Conservation (phyloP, 306 rosid genomes). For the Urtica urens region DNA sequence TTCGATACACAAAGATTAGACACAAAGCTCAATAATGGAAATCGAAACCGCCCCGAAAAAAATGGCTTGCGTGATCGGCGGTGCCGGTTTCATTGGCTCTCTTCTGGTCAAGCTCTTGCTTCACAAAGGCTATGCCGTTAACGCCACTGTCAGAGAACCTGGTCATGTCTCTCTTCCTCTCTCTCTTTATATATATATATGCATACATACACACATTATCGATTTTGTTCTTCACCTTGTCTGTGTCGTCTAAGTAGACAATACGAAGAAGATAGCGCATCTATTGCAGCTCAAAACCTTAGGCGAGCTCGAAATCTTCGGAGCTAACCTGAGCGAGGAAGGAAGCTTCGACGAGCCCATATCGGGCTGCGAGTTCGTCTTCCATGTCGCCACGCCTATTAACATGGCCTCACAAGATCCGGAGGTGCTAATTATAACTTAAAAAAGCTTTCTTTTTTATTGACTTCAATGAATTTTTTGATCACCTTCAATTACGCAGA, state of each 20-base stretch:
- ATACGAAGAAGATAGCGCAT: constrained; percentile 45
- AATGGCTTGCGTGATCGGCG: constrained; percentile 64
- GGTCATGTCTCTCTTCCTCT: constrained; percentile 19
- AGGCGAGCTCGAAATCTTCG: constrained; percentile 44
- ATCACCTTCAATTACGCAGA: constrained; percentile 25
- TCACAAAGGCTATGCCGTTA: constrained; percentile 53
- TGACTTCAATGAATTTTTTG: background rate
- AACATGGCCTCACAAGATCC: constrained; percentile 72
- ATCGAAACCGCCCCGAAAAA: constrained; percentile 25
- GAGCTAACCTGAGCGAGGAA: constrained; percentile 53
- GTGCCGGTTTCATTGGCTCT: constrained; percentile 59
- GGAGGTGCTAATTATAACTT: no score
- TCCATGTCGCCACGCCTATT: constrained; percentile 74
- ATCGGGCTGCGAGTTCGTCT: constrained; percentile 59
- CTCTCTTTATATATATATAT: background rate
- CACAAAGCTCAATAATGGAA: no score
- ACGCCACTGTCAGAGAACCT: constrained; percentile 60
- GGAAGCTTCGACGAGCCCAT: constrained; percentile 54
- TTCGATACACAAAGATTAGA: no score
- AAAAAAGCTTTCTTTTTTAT: background rate
- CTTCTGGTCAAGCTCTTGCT: constrained; percentile 49
- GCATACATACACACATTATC: background rate
- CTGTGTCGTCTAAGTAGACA: constrained; percentile 27
- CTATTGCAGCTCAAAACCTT: constrained; percentile 34
- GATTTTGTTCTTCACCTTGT: no score